These are phyloP conservation scores for Rutstroemia sydowiana DNA, from an alignment of 2,329 filamentous ascomycete species.

Conservation along the genomic window DNA sequence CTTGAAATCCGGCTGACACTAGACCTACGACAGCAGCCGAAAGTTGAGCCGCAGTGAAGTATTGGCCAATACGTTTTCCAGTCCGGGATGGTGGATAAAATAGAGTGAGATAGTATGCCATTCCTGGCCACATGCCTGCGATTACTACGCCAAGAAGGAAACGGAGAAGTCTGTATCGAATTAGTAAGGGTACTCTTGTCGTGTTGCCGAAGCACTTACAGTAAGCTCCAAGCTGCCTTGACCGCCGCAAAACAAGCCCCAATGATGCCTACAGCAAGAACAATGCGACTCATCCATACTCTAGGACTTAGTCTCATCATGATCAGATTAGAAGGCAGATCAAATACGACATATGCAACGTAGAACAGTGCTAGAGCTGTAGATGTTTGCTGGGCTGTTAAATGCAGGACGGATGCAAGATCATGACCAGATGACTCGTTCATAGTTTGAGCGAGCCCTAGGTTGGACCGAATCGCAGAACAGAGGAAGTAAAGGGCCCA, in stretches of 20 bases:
- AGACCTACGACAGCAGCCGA: constrained; percentile 84
- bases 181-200: constrained; percentile 1
- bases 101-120: constrained; percentile 85
- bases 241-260: constrained; percentile 79
- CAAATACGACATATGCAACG: constrained; percentile 84
- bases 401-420: constrained; percentile 60
- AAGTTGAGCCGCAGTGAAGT: constrained; percentile 83
- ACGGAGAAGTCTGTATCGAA: constrained; percentile 53
- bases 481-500: constrained; percentile 89
- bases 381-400: constrained; percentile 71
- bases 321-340: constrained; percentile 78
- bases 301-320: constrained; percentile 82
- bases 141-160: constrained; percentile 81
- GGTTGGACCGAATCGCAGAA: constrained; percentile 85
- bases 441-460: constrained; percentile 93
- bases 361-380: constrained; percentile 85
- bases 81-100: constrained; percentile 86
- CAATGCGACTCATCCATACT: constrained; percentile 88
- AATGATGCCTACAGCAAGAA: constrained; percentile 78
- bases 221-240: constrained; percentile 72
- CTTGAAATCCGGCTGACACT: constrained; percentile 83
- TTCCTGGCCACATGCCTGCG: constrained; percentile 91
- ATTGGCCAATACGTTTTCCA: constrained; percentile 81
- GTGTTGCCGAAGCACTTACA: constrained; percentile 13
- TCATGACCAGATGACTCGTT: constrained; percentile 65